A percentile compares a stretch with the other conserved stretches of the same genome.
Conservation (phyloP, 2,329 filamentous ascomycete genomes). For the Aspergillus neotritici region DNA sequence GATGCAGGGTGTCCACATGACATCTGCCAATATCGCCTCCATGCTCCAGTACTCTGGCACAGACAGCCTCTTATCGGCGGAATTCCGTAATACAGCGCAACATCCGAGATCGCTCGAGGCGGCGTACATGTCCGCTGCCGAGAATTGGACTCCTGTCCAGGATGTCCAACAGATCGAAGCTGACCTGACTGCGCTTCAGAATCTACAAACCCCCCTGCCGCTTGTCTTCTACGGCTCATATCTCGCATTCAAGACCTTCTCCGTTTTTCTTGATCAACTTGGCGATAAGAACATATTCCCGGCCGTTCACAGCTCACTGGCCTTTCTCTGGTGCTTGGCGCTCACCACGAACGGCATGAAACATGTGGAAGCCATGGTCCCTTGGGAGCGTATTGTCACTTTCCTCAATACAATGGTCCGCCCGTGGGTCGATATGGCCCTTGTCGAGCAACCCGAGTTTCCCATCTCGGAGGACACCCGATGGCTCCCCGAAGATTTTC, state of each 20-base stretch:
- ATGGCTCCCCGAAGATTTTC: conserved; percentile 56
- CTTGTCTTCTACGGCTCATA: conserved; percentile 34
- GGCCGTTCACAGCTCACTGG: conserved; percentile 50
- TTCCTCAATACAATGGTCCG: conserved; percentile 52
- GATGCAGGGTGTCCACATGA: conserved; percentile 51
- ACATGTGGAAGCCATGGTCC: conserved; percentile 40
- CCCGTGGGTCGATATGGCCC: conserved; percentile 29
- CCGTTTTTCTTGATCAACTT: conserved; percentile 42
- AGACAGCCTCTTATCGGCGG: conserved; percentile 25
- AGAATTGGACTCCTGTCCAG: conserved; percentile 17
- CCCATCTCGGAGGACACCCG: conserved; percentile 37
- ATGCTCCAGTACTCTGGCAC: conserved; percentile 51
- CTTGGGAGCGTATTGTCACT: conserved; percentile 46
- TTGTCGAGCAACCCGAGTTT: conserved; percentile 38
- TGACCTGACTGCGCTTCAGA: conserved; percentile 10
- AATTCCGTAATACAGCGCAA: conserved; percentile 21
- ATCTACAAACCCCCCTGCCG: conserved; percentile 17
- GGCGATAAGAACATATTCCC: conserved; percentile 50
- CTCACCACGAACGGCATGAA: conserved; percentile 33
- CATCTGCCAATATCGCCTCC: conserved; percentile 50
- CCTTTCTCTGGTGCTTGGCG: conserved; percentile 46
- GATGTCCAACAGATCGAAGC: conserved; percentile 10
- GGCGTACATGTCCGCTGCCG: conserved; percentile 15
- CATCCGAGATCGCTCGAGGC: conserved; percentile 9
- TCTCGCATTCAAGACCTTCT: conserved; percentile 41